phyloP scores from a whole-genome alignment of 2,329 filamentous ascomycete genomes.

The Beauveria sp. region DNA sequence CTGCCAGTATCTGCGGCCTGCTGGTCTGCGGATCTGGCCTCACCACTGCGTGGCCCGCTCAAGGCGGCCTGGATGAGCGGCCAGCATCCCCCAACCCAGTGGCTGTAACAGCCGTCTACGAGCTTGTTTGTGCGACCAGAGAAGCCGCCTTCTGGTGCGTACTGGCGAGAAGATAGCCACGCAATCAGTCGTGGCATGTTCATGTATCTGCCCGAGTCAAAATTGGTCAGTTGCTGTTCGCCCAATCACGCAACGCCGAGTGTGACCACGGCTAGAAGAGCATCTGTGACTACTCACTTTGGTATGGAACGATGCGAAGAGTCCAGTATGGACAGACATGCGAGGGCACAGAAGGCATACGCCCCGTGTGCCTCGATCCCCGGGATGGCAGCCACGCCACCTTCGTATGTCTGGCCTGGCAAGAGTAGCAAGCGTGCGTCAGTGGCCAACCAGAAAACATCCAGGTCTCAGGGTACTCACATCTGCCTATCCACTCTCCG shows the following conservation, averaged over 20 bases:
- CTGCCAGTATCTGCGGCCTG: conserved; percentile 30
- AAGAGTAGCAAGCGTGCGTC: background rate
- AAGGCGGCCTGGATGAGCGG: conserved; percentile 77
- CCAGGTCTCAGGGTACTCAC: conserved; percentile 41
- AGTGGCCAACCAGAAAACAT: background rate
- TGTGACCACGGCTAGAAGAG: background rate
- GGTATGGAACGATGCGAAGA: conserved; percentile 67
- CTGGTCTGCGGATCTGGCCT: conserved; percentile 21
- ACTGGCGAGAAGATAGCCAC: conserved; percentile 86
- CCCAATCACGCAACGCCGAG: background rate
- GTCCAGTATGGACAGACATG: conserved; percentile 78
- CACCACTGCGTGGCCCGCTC: conserved; percentile 37
- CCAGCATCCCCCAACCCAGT: conserved; percentile 97
- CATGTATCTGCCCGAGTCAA: conserved; percentile 50
- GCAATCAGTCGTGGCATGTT: conserved; percentile 69
- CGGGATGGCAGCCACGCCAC: conserved; percentile 80
- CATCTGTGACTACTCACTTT: conserved; percentile 44
- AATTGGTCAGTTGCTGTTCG: conserved; percentile 20
- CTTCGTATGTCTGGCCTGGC: conserved; percentile 84
- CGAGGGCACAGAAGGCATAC: conserved; percentile 91
- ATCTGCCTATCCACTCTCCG: conserved; percentile 71
- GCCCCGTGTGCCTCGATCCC: conserved; percentile 90
- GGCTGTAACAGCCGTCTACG: conserved; percentile 95
- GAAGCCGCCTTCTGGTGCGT: conserved; percentile 85
- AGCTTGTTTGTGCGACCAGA: conserved; percentile 94